Base-by-base conservation (phyloP, 2,329 filamentous ascomycete species). In the Fusarium nisikadoi region DNA sequence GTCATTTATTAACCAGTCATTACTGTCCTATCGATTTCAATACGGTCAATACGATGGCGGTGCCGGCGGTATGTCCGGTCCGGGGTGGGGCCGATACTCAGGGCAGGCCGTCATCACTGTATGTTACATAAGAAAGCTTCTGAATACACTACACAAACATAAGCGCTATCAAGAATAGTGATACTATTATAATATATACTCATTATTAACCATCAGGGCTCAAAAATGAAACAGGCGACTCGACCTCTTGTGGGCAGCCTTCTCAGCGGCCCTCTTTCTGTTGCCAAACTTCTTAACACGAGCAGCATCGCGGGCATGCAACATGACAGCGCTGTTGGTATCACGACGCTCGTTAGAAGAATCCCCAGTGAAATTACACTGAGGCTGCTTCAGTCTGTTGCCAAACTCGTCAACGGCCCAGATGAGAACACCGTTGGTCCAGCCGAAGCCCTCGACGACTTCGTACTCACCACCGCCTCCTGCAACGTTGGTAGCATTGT, bases 401-500 rank as follows among this genome's bases (percentile, higher is more conserved):
- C 84, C 87, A 80, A 92, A 93, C 12, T 84, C 85, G 74, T 92
- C 91, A 13, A 86, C 89, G 2, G 86, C 84, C 90, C 90, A 92
- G 57, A 93, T 88, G 35, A 92, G 79, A 57, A 92, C 90, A 35
- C 91, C 91, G 72, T 92, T 92, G 2, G 88, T 89, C 91, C 91
- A 93, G 11, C 90, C 91, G 73, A 93, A 93, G 2, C 91, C 90
- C 80, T 92, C 89, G 6, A 92, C 90, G 10, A 92, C 90, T 59
- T 88, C 86, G 78, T 92, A 92, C 82, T 92, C 91, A 71, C 91
- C 91, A 10, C 91, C 91, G 11, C 88, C 83, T 33, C 91, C 91
- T 3, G 88, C 89, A 2, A 85, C 86, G 69, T 91, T 90, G 49
- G 86, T 89, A 12, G 86, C 81, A 62, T 87, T 87, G 72, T 91